Conservation (phyloP, 768 basidiomycete genomes). For the Tylopilus intermedius region DNA sequence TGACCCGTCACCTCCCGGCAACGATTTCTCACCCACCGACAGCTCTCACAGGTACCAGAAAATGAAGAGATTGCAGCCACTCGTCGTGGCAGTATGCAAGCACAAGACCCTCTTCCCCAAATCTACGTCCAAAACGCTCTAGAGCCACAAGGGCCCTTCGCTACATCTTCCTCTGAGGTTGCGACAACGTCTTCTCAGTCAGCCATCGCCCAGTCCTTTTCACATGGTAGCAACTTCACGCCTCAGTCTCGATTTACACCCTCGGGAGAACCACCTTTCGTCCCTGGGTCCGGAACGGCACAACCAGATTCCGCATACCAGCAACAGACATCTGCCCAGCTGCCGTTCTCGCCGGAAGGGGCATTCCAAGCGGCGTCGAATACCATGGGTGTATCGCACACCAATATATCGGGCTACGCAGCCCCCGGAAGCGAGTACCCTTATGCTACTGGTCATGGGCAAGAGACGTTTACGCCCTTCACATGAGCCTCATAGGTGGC, state of each 20-base stretch:
- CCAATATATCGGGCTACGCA: conserved; percentile 15
- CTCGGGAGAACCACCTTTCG: conserved; percentile 16
- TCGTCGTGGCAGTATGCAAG: conserved; percentile 27
- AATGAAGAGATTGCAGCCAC: conserved; percentile 18
- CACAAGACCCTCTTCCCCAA: conserved; percentile 18
- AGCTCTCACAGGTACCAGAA: conserved; percentile 23
- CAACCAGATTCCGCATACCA: conserved; percentile 13
- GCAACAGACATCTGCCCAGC: conserved; percentile 5
- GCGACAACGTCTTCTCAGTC: conserved; percentile 14
- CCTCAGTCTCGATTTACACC: conserved; percentile 11
- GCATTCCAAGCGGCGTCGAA: conserved; percentile 12
- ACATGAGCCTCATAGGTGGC: conserved; percentile 7
- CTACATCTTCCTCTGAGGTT: conserved; percentile 17
- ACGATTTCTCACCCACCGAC: conserved; percentile 1
- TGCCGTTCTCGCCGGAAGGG: conserved; percentile 21
- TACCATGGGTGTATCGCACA: conserved; percentile 13
- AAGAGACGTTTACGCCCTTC: conserved; percentile 22
- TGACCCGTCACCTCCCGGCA: neutral
- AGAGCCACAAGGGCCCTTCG: conserved; percentile 14
- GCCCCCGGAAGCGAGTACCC: conserved; percentile 20
- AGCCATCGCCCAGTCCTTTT: conserved; percentile 14
- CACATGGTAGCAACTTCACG: conserved; percentile 13
- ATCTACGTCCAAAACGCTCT: conserved; percentile 20
- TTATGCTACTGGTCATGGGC: conserved; percentile 19
- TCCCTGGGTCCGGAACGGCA: conserved; percentile 9